Evolutionary conservation across 2,329 filamentous ascomycete genomes (phyloP).

Genomic region (Botrytis aclada): DNA sequence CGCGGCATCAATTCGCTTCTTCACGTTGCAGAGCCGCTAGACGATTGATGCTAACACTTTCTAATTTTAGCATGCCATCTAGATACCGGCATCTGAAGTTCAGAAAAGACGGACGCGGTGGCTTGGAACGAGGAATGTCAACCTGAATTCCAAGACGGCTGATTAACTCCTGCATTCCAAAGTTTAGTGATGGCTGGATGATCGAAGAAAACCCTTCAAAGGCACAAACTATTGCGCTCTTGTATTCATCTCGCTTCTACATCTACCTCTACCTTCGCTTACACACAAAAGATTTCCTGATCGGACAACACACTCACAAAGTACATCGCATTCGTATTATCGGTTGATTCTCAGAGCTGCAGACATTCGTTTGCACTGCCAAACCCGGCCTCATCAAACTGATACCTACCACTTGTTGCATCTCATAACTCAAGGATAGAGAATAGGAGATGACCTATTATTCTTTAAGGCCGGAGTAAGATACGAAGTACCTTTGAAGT

Average conservation of each 20-base stretch:
- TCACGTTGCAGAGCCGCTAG: too few species aligned
- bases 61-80: background rate
- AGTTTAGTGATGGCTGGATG: background rate
- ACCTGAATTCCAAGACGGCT: background rate
- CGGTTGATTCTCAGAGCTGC: background rate
- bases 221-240: background rate
- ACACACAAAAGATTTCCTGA: background rate
- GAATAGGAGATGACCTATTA: background rate
- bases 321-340: background rate
- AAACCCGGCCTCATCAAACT: background rate
- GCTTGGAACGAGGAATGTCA: background rate
- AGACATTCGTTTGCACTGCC: background rate
- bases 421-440: background rate
- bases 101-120: background rate
- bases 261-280: background rate
- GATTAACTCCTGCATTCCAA: background rate
- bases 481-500: background rate
- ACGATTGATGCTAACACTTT: background rate
- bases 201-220: background rate
- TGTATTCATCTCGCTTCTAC: background rate
- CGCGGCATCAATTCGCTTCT: background rate
- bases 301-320: background rate
- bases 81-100: background rate
- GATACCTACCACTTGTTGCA: background rate
- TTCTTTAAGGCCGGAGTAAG: background rate